A percentile compares a stretch with the other conserved stretches of the same genome.
phyloP scores from a whole-genome alignment of 202 grass and related monocot genomes.

The Setaria viridis region DNA sequence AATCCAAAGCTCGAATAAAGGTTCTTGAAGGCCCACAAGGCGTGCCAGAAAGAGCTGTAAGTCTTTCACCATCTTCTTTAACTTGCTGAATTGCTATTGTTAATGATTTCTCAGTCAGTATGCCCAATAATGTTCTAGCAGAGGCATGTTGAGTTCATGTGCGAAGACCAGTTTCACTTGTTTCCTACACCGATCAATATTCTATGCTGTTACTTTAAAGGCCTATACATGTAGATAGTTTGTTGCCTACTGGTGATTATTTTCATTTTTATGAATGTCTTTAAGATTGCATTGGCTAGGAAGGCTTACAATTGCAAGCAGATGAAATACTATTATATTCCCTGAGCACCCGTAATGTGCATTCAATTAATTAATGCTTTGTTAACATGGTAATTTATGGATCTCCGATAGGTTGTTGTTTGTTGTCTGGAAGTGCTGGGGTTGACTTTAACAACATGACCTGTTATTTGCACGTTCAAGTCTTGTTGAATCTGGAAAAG shows the following conservation, averaged over 20 bases:
- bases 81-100: slow-evolving; percentile 2
- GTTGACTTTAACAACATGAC: neutral
- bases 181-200: neutral
- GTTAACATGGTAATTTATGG: neutral
- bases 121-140: neutral
- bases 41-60: slow-evolving; percentile 84
- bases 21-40: slow-evolving; percentile 86
- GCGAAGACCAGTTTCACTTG: slow-evolving; percentile 13
- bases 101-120: neutral
- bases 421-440: neutral
- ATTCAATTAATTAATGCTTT: slow-evolving; percentile 17
- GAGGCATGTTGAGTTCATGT: neutral
- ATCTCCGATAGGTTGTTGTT: neutral
- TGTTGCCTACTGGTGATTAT: neutral
- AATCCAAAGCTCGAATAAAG: slow-evolving; percentile 92
- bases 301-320: neutral
- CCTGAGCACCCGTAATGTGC: neutral
- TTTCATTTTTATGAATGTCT: neutral
- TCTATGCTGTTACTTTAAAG: neutral
- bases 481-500: neutral
- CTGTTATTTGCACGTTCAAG: slow-evolving; percentile 11
- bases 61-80: slow-evolving; percentile 38
- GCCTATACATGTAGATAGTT: neutral
- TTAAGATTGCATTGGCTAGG: neutral
- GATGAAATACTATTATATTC: neutral